These are phyloP conservation scores for Boletus sp. DNA, from an alignment of 768 basidiomycete genomes.

Conservation along the genomic window DNA sequence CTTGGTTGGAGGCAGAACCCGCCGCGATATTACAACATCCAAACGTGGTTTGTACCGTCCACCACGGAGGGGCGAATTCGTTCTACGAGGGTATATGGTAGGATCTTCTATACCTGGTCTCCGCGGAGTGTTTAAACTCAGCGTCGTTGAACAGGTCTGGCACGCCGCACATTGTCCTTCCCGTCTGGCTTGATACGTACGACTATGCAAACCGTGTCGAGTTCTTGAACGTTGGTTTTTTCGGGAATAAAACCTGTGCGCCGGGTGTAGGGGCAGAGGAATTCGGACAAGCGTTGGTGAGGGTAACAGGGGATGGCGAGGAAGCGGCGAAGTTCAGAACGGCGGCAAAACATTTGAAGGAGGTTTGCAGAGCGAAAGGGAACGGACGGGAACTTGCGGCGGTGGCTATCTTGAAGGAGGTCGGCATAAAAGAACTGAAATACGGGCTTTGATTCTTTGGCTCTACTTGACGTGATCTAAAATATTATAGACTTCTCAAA, in stretches of 20 bases:
- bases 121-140: background rate
- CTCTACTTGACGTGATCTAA: too few species aligned
- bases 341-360: conserved; percentile 2
- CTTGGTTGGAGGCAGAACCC: conserved; percentile 13
- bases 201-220: conserved; percentile 1
- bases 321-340: conserved; percentile 1
- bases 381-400: background rate
- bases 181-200: conserved; percentile 12
- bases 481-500: too few species aligned
- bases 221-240: background rate
- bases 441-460: background rate
- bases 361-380: too few species aligned
- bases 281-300: conserved; percentile 3
- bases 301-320: background rate
- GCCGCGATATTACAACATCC: conserved; percentile 5
- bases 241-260: background rate
- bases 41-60: background rate
- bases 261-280: conserved; percentile 1
- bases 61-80: background rate
- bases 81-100: background rate
- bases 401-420: background rate
- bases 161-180: conserved; percentile 1
- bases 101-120: background rate
- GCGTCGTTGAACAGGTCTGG: conserved; percentile 8
- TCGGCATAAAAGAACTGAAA: background rate